Evolutionary conservation across 73 alveolate species (phyloP).

Genomic region (Durusdinium trenchii): DNA sequence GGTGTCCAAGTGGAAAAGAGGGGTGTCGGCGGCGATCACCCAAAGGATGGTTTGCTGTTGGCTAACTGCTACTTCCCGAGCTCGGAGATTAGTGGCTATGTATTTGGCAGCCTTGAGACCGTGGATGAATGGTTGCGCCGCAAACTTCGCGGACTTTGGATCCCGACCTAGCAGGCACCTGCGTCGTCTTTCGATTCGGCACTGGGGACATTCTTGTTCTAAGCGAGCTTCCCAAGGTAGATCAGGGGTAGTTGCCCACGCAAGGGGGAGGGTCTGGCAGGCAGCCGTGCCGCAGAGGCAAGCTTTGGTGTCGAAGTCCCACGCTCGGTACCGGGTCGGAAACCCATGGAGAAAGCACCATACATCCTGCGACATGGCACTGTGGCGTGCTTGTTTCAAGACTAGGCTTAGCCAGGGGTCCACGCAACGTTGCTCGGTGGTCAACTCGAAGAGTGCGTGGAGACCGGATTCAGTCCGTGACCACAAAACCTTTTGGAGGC

Average conservation of each 20-base stretch:
- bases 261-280: too few species aligned
- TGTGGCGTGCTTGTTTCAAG: background rate
- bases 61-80: background rate
- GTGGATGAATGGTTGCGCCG: background rate
- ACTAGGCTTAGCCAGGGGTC: background rate
- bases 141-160: background rate
- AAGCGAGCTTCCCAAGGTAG: too few species aligned
- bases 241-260: too few species aligned
- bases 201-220: too few species aligned
- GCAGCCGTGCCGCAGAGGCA: background rate
- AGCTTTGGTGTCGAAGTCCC: background rate
- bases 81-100: background rate
- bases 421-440: background rate
- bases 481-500: background rate
- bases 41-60: background rate
- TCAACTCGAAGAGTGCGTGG: background rate
- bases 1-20: background rate
- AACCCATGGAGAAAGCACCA: slow-evolving; percentile 25
- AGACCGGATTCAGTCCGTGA: background rate
- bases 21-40: background rate
- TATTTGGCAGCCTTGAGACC: background rate
- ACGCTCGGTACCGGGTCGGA: background rate
- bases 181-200: too few species aligned
- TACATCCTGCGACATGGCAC: background rate
- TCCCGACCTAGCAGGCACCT: background rate